Evolutionary conservation across 306 rosid species (phyloP).

Genomic region (Cucurbita maxima): DNA sequence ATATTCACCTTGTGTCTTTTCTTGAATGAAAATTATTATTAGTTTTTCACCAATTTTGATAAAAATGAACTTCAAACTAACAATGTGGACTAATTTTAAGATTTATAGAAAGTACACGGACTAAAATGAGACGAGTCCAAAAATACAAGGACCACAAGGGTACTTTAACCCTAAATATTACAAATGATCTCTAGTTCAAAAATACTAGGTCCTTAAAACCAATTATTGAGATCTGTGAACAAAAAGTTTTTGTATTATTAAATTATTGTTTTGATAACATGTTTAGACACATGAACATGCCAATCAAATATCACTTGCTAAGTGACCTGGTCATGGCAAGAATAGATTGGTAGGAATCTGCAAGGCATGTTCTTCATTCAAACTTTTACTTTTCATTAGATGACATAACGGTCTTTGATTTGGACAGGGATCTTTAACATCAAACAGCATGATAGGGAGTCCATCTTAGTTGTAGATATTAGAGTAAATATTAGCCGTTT

Average conservation of each 20-base stretch:
- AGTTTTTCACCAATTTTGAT: background rate
- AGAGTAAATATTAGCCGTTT: background rate
- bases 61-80: background rate
- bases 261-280: background rate
- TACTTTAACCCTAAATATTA: background rate
- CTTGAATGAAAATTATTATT: background rate
- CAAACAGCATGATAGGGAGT: background rate
- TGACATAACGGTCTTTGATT: background rate
- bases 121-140: background rate
- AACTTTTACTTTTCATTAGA: background rate
- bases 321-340: background rate
- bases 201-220: background rate
- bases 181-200: background rate
- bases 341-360: background rate
- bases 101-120: background rate
- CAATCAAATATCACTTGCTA: background rate
- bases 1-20: background rate
- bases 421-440: background rate
- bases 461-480: background rate
- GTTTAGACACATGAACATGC: background rate
- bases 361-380: background rate
- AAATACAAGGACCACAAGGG: background rate
- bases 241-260: background rate
- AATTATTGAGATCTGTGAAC: background rate
- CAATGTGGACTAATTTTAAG: background rate